phyloP scores from a whole-genome alignment of 2,329 filamentous ascomycete species.

The Neonectria faginata region DNA sequence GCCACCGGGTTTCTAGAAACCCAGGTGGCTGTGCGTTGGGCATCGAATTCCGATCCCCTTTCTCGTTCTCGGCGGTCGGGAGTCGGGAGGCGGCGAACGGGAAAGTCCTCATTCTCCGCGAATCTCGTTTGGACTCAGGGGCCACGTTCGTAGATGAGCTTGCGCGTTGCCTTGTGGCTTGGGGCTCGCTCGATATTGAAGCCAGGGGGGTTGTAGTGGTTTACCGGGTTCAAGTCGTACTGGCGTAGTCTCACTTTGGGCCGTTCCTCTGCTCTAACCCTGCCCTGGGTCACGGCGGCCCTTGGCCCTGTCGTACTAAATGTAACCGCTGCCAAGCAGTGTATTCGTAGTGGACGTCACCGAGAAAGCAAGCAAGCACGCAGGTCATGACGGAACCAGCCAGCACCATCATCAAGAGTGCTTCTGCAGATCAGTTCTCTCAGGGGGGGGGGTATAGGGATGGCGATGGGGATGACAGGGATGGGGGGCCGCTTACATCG shows the following conservation, averaged over 20 bases:
- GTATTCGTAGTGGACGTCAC: conserved; percentile 26
- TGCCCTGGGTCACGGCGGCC: background rate
- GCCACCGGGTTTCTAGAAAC: conserved; percentile 13
- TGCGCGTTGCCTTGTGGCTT: conserved; percentile 35
- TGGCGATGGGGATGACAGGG: conserved; percentile 30
- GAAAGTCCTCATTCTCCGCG: conserved; percentile 6
- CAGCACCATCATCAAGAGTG: conserved; percentile 19
- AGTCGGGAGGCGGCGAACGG: conserved; percentile 2
- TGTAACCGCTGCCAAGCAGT: background rate
- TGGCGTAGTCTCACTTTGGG: conserved; percentile 14
- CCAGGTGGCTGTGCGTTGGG: conserved; percentile 20
- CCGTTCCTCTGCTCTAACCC: conserved; percentile 2
- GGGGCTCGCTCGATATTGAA: conserved; percentile 31
- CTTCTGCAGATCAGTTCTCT: conserved; percentile 44
- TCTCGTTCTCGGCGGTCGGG: background rate
- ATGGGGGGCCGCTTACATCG: conserved; percentile 37
- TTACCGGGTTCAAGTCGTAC: conserved; percentile 15
- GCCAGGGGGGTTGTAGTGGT: conserved; percentile 18
- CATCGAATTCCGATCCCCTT: conserved; percentile 7
- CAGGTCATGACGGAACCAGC: conserved; percentile 21
- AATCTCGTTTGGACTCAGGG: conserved; percentile 15
- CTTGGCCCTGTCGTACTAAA: conserved; percentile 4
- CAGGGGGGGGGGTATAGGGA: conserved; percentile 23
- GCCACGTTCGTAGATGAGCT: conserved; percentile 25
- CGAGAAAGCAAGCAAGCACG: conserved; percentile 32